A percentile compares a stretch with the other conserved stretches of the same genome.
Conservation (phyloP, 2,329 filamentous ascomycete genomes). For the Cladophialophora carrionii region DNA sequence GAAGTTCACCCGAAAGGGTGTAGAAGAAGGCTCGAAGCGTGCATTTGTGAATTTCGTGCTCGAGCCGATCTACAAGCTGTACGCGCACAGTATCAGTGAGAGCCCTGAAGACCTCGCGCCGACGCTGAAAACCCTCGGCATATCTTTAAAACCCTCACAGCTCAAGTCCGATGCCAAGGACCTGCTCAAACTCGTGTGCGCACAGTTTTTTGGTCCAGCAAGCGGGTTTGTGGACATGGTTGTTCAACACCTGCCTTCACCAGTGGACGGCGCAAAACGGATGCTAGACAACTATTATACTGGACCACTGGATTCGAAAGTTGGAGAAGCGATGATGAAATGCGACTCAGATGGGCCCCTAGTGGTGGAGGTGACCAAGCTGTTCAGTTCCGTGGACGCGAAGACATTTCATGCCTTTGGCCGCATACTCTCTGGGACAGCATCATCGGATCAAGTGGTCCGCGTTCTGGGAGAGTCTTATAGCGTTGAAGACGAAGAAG, state of each 20-base stretch:
- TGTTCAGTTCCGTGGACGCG: slow-evolving; percentile 90
- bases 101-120: slow-evolving; percentile 80
- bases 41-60: slow-evolving; percentile 94
- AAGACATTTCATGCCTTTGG: slow-evolving; percentile 88
- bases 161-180: slow-evolving; percentile 88
- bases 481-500: slow-evolving; percentile 95
- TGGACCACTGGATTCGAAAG: slow-evolving; percentile 79
- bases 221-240: slow-evolving; percentile 96
- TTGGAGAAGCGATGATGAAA: slow-evolving; percentile 75
- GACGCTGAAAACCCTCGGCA: slow-evolving; percentile 77
- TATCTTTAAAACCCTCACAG: slow-evolving; percentile 86
- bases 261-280: slow-evolving; percentile 73
- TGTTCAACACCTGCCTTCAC: slow-evolving; percentile 84
- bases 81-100: slow-evolving; percentile 90
- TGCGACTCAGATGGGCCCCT: slow-evolving; percentile 90
- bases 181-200: slow-evolving; percentile 84
- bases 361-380: slow-evolving; percentile 88
- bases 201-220: slow-evolving; percentile 91
- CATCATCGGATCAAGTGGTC: slow-evolving; percentile 77
- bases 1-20: slow-evolving; percentile 84
- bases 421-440: slow-evolving; percentile 89
- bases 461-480: slow-evolving; percentile 94
- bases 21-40: slow-evolving; percentile 78
- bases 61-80: slow-evolving; percentile 97
- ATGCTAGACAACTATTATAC: slow-evolving; percentile 89